Evolutionary conservation across 495 filamentous ascomycete species (phyloP).

Genomic region (Xylaria intraflava): DNA sequence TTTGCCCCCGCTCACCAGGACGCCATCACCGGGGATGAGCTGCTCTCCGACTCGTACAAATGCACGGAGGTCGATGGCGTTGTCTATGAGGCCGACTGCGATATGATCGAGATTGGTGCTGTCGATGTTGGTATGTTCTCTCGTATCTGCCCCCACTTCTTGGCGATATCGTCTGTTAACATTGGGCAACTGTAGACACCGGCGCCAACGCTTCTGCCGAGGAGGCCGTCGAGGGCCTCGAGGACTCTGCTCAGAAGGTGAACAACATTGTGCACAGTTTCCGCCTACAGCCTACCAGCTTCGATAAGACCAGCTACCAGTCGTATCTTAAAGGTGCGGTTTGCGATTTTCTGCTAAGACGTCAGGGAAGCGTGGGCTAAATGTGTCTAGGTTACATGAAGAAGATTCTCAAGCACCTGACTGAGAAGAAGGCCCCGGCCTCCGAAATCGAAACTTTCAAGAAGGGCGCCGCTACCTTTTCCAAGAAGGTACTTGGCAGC

Average conservation of each 20-base stretch:
- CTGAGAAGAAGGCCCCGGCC: conserved; percentile 51
- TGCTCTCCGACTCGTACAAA: conserved; percentile 89
- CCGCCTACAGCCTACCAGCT: conserved; percentile 67
- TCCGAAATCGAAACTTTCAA: conserved; percentile 72
- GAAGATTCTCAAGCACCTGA: conserved; percentile 63
- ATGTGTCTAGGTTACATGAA: conserved; percentile 75
- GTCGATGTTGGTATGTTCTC: conserved; percentile 62
- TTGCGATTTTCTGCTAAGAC: neutral
- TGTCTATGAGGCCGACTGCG: conserved; percentile 84
- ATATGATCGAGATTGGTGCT: conserved; percentile 68
- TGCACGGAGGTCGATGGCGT: conserved; percentile 66
- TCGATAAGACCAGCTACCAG: conserved; percentile 82
- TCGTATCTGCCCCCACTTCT: neutral
- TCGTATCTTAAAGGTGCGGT: conserved; percentile 58
- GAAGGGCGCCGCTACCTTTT: conserved; percentile 58
- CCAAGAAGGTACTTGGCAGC: conserved; percentile 70
- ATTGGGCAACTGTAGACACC: conserved; percentile 51
- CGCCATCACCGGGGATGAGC: conserved; percentile 81
- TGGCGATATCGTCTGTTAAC: conserved; percentile 3
- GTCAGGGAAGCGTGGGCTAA: conserved; percentile 2
- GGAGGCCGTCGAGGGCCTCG: conserved; percentile 65
- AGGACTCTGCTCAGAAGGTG: conserved; percentile 67
- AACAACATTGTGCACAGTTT: conserved; percentile 94
- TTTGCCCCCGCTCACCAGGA: conserved; percentile 56
- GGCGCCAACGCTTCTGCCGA: conserved; percentile 97